Conservation (phyloP, 306 rosid genomes). For the Senna siamea region DNA sequence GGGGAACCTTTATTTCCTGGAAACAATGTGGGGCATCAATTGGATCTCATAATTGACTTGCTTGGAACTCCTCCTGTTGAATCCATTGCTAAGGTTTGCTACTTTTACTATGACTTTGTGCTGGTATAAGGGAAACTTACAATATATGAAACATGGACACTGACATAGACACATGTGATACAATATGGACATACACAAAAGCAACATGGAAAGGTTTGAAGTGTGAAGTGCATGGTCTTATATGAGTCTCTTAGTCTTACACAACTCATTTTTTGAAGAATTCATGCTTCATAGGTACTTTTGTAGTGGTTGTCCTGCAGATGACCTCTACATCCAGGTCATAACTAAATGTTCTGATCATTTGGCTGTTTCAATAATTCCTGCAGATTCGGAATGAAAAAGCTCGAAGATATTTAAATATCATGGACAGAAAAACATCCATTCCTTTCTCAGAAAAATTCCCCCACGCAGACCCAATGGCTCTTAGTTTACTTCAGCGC, state of each 20-base stretch:
- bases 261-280: not conserved
- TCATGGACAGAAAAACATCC: conserved; percentile 54
- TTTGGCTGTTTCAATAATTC: conserved; percentile 7
- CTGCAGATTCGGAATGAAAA: conserved; percentile 71
- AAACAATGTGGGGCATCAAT: conserved; percentile 63
- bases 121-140: not conserved
- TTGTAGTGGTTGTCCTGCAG: not conserved
- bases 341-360: not conserved
- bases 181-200: not conserved
- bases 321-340: not conserved
- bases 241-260: not conserved
- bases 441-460: conserved; percentile 58
- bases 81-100: conserved; percentile 56
- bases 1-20: conserved; percentile 74
- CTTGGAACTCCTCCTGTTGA: conserved; percentile 67
- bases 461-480: conserved; percentile 62
- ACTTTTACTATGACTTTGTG: conserved; percentile 1
- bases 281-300: not conserved
- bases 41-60: conserved; percentile 70
- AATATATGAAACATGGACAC: not conserved
- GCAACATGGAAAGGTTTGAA: not conserved
- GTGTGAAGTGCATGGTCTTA: not conserved
- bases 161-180: not conserved
- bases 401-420: conserved; percentile 63
- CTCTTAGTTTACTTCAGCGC: conserved; percentile 61